These are phyloP conservation scores for Rhynchospora pubera DNA, from an alignment of 176 grass and related monocot genomes.

Conservation along the genomic window DNA sequence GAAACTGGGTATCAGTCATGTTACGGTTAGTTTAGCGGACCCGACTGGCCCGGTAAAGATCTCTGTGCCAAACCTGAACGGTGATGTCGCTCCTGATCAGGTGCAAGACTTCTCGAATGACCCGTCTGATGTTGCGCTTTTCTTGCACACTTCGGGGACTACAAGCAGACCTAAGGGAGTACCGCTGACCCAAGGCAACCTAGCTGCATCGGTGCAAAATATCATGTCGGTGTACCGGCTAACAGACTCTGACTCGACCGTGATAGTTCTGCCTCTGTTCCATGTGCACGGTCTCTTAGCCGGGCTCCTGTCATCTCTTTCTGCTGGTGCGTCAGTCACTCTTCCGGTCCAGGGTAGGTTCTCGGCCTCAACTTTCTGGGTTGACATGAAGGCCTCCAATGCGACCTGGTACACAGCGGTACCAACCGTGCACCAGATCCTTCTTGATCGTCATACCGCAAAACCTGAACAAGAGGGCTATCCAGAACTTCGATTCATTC, in stretches of 20 bases:
- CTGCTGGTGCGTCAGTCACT: slow-evolving; percentile 46
- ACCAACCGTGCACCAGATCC: slow-evolving; percentile 94
- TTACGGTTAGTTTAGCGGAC: slow-evolving; percentile 30
- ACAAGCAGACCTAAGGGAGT: slow-evolving; percentile 94
- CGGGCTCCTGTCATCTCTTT: slow-evolving; percentile 48
- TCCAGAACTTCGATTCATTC: slow-evolving; percentile 67
- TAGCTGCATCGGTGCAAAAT: slow-evolving; percentile 70
- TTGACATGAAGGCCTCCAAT: slow-evolving; percentile 44
- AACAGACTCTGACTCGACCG: slow-evolving; percentile 50
- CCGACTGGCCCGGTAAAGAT: slow-evolving; percentile 23
- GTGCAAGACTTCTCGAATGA: slow-evolving; percentile 19
- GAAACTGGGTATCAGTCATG: slow-evolving; percentile 32
- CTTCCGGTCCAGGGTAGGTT: slow-evolving; percentile 59
- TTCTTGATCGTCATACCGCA: slow-evolving; percentile 57
- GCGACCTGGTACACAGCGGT: slow-evolving; percentile 95
- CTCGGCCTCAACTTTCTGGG: slow-evolving; percentile 84
- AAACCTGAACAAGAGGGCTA: slow-evolving; percentile 24
- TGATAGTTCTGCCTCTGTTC: slow-evolving; percentile 74
- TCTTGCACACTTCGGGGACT: slow-evolving; percentile 91
- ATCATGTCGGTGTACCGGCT: slow-evolving; percentile 62
- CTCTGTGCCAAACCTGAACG: neutral
- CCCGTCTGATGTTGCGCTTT: slow-evolving; percentile 49
- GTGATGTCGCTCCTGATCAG: neutral
- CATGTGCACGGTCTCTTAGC: slow-evolving; percentile 86
- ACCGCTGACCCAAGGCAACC: slow-evolving; percentile 73